Percentiles rank a stretch among this genome's conserved stretches.
phyloP scores from a whole-genome alignment of 192 early-diverging fungal genomes.

The Coemansia umbellata region DNA sequence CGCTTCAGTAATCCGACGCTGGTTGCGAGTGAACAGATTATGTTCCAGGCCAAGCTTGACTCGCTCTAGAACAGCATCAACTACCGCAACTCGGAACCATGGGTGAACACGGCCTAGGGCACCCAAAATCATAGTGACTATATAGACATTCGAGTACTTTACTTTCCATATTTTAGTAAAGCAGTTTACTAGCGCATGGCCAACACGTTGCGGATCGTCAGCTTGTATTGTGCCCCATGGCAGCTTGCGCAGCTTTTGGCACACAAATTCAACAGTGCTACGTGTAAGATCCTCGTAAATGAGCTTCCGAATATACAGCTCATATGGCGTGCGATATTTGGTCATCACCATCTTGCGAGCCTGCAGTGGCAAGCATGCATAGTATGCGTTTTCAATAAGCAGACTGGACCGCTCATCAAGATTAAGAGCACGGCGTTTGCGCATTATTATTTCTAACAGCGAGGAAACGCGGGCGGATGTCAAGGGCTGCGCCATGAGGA shows the following conservation, averaged over 20 bases:
- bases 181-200: constrained; percentile 61
- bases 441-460: constrained; percentile 83
- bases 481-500: constrained; percentile 71
- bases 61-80: constrained; percentile 81
- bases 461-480: constrained; percentile 63
- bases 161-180: constrained; percentile 95
- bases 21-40: constrained; percentile 92
- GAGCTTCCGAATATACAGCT: constrained; percentile 85
- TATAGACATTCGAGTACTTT: constrained; percentile 79
- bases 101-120: constrained; percentile 79
- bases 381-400: constrained; percentile 94
- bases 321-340: constrained; percentile 77
- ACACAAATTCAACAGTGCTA: constrained; percentile 64
- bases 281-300: constrained; percentile 80
- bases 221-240: constrained; percentile 69
- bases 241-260: constrained; percentile 72
- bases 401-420: constrained; percentile 77
- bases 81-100: constrained; percentile 82
- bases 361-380: constrained; percentile 83
- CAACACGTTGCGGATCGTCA: constrained; percentile 38
- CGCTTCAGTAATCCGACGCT: constrained; percentile 73
- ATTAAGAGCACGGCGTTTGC: constrained; percentile 81
- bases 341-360: constrained; percentile 47
- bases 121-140: constrained; percentile 75
- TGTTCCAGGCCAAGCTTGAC: constrained; percentile 88